These are phyloP conservation scores for Termitomyces sp. DNA, from an alignment of 768 basidiomycete genomes.

Conservation along the genomic window DNA sequence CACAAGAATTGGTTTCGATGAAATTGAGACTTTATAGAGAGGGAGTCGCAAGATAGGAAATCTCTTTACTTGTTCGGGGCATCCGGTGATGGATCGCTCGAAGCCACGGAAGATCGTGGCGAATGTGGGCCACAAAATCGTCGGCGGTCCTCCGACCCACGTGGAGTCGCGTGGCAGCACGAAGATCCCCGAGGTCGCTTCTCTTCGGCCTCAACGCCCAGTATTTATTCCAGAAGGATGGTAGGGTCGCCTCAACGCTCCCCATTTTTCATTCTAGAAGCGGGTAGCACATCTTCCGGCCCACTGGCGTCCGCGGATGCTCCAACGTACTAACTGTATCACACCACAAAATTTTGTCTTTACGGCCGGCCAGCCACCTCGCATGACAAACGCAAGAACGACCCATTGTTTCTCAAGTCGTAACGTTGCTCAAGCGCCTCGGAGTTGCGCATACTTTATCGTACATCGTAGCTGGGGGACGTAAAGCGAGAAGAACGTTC, in stretches of 20 bases:
- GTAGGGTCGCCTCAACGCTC: background rate
- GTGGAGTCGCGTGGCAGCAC: slow-evolving; percentile 11
- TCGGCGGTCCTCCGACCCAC: slow-evolving; percentile 3
- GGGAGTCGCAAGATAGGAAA: slow-evolving; percentile 8
- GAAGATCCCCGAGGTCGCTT: slow-evolving; percentile 5
- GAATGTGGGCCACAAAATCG: background rate
- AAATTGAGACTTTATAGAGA: slow-evolving; percentile 12
- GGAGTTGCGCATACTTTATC: background rate
- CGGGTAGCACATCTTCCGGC: background rate
- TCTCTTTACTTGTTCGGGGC: slow-evolving; percentile 3
- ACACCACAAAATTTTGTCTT: background rate
- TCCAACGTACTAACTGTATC: background rate
- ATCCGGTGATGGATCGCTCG: slow-evolving; percentile 2
- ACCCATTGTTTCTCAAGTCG: background rate
- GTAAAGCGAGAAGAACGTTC: background rate
- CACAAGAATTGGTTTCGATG: background rate
- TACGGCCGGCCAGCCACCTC: background rate
- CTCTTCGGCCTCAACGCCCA: background rate
- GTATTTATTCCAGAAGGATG: background rate
- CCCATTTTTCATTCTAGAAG: background rate
- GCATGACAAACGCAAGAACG: background rate
- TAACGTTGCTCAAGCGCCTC: background rate
- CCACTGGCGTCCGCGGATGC: background rate
- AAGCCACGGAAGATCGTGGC: slow-evolving; percentile 3
- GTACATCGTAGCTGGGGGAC: background rate